These are phyloP conservation scores for Periconia sp. DNA, from an alignment of 2,329 filamentous ascomycete genomes.

Conservation along the genomic window DNA sequence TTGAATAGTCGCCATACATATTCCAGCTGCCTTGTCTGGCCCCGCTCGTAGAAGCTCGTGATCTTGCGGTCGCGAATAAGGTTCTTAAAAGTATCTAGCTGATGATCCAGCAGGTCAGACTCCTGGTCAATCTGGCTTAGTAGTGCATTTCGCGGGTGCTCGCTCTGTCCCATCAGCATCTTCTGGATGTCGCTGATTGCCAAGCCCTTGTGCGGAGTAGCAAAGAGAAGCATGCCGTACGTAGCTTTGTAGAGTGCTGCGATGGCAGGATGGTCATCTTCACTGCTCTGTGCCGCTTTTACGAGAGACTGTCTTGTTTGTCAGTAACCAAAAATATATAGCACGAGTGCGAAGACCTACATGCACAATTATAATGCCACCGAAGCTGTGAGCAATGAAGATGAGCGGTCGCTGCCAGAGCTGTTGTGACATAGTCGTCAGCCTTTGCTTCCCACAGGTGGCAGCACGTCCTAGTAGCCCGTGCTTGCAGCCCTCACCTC, in stretches of 20 bases:
- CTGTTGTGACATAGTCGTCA: constrained; percentile 28
- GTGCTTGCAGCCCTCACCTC: too few species aligned
- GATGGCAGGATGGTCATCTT: constrained; percentile 7
- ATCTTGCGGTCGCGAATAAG: constrained; percentile 34
- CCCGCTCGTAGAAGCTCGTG: constrained; percentile 37
- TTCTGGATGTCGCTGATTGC: constrained; percentile 13
- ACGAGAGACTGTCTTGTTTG: constrained; percentile 13
- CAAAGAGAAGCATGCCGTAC: constrained; percentile 19
- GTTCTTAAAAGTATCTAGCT: constrained; percentile 34
- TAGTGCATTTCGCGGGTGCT: constrained; percentile 7
- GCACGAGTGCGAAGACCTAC: not conserved
- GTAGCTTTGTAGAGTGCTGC: constrained; percentile 13
- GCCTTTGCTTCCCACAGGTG: too few species aligned
- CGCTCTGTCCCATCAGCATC: constrained; percentile 8
- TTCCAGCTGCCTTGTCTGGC: constrained; percentile 24
- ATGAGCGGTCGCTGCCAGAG: too few species aligned
- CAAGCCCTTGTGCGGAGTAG: constrained; percentile 15
- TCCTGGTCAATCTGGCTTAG: constrained; percentile 7
- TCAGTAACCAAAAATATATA: too few species aligned
- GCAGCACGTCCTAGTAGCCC: too few species aligned
- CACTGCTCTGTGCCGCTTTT: constrained; percentile 2
- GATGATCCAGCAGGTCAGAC: constrained; percentile 16
- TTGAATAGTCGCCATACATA: too few species aligned
- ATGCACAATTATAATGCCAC: too few species aligned
- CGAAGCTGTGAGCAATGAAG: too few species aligned